Evolutionary conservation across 2,329 filamentous ascomycete genomes (phyloP), one percentile per base, ranked within the genome.

Genomic region (Fusarium miscanthi): DNA sequence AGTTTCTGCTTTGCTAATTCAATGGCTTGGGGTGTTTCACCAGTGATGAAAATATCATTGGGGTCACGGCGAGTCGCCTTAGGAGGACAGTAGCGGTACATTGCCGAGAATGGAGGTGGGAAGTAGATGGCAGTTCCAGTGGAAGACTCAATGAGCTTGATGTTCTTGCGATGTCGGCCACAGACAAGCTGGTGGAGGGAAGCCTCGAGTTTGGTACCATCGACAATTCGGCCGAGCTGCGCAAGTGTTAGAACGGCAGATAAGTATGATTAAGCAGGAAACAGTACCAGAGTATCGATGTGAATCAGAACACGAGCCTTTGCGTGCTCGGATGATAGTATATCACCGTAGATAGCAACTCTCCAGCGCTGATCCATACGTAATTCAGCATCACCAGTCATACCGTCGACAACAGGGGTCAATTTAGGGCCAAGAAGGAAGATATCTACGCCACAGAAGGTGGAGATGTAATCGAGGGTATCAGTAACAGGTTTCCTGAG

Each of bases 81-180:
- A 12, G 90, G 90, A 3, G 95, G 95, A 59, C 91, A 93, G 81
- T 97, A 99, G 66, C 94, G 93, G 79, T 96, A 98, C 73, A 98
- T 91, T 66, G 92, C 91, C 19, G 95, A 95, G 80, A 98, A 98
- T 2, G 95, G 93, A 12, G 95, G 94, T 33, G 96, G 96, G 80
- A 99, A 98, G 84, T 99, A 99, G 77, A 99, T 98, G 72, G 96
- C 95, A 13, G 96, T 98, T 77, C 95, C 94, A 19, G 96, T 98
- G 33, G 93, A 91, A 19, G 96, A 97, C 83, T 99, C 96, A 78
- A 99, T 98, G 77, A 96, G 86, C 85, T 98, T 98, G 85, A 99
- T 97, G 81, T 98, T 98, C 86, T 97, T 97, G 76, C 96, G 90
- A 76, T 95, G 95, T 53, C 96, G 93, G 53, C 96, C 96, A 81